Conservation (phyloP, 768 basidiomycete species). For the Phanerochaete carnosa region DNA sequence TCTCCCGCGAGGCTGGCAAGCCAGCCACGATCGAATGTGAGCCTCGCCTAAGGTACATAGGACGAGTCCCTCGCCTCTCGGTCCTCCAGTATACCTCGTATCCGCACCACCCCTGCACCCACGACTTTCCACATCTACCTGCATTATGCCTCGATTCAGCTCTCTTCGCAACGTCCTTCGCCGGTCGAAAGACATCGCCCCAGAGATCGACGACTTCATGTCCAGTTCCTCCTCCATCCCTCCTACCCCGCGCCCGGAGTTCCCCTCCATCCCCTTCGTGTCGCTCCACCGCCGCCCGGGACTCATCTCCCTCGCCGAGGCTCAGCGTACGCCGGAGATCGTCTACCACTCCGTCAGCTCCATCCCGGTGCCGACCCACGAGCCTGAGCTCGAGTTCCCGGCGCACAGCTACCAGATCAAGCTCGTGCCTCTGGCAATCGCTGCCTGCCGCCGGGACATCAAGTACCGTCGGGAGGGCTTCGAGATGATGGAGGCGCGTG, state of each 20-base stretch:
- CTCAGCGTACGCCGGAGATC: not conserved
- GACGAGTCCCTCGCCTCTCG: too few species aligned
- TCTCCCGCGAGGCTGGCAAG: too few species aligned
- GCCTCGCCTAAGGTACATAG: too few species aligned
- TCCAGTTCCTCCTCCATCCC: too few species aligned
- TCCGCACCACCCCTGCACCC: too few species aligned
- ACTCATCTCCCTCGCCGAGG: conserved; percentile 2
- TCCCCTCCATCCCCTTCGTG: not conserved
- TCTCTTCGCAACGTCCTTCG: not conserved
- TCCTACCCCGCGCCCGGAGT: not conserved
- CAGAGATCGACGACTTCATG: too few species aligned
- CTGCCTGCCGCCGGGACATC: conserved; percentile 1
- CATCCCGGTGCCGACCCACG: not conserved
- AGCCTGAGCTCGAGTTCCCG: not conserved
- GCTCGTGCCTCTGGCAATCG: conserved; percentile 1
- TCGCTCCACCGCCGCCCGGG: not conserved
- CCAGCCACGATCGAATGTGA: too few species aligned
- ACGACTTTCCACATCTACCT: too few species aligned
- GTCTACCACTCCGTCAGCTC: conserved; percentile 4
- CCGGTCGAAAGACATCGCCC: not conserved
- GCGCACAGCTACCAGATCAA: not conserved
- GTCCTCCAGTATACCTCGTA: too few species aligned
- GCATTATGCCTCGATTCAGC: not conserved
- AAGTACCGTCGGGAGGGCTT: conserved; percentile 8
- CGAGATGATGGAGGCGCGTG: conserved; percentile 6